phyloP scores from a whole-genome alignment of 2,329 filamentous ascomycete species.

The Talaromyces verruculosus region DNA sequence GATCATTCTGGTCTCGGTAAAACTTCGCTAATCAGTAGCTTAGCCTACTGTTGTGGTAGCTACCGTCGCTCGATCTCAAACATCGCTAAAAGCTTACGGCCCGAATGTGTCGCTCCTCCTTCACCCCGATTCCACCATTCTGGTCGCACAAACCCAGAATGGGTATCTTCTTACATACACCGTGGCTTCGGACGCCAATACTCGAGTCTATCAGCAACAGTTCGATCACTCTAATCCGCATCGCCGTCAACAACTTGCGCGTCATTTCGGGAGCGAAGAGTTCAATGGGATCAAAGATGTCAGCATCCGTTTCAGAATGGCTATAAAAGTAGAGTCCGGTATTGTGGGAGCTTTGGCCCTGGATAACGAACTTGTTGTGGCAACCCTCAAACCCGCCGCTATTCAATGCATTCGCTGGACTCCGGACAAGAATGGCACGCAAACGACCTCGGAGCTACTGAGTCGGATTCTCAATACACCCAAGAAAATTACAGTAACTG shows the following conservation, averaged over 20 bases:
- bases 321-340: conserved; percentile 95
- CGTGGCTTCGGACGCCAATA: conserved; percentile 76
- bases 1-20: conserved; percentile 27
- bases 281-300: conserved; percentile 79
- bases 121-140: conserved; percentile 85
- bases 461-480: conserved; percentile 83
- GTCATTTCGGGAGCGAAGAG: conserved; percentile 72
- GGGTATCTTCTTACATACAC: conserved; percentile 95
- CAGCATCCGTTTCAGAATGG: conserved; percentile 90
- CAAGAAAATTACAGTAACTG: conserved; percentile 71
- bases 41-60: conserved; percentile 88
- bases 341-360: conserved; percentile 84
- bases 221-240: conserved; percentile 57
- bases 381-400: conserved; percentile 87
- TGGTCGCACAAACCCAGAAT: conserved; percentile 81
- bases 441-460: conserved; percentile 87
- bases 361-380: conserved; percentile 89
- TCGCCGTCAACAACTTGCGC: conserved; percentile 47
- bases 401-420: conserved; percentile 96
- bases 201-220: conserved; percentile 79
- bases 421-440: conserved; percentile 74
- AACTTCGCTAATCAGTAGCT: conserved; percentile 24
- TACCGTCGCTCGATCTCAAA: conserved; percentile 75
- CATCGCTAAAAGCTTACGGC: conserved; percentile 80
- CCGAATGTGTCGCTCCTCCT: conserved; percentile 80